Evolutionary conservation across 441 rosid species (phyloP), one percentile per base, ranked within the genome.

Genomic region (Brassica balearica): DNA sequence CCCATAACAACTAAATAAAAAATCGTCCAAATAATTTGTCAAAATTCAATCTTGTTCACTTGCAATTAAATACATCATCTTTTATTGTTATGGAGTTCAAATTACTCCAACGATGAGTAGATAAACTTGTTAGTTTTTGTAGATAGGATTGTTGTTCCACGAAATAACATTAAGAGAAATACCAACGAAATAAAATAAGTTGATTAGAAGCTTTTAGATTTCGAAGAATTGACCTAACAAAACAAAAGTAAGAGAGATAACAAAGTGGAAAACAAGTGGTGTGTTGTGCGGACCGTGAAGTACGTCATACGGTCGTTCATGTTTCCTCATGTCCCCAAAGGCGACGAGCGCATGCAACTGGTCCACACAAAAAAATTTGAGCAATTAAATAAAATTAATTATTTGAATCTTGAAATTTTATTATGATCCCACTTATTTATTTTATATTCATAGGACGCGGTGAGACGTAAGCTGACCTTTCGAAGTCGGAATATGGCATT

Each of bases 391-490:
- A 20, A 5, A 19, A 36, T 36, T 48, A 48, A 60, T 29, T 29
- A 29, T 29, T 29, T 29, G 34, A 29, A 29, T 29, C 34, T 29
- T 29, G 34, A 29, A 29, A 6, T 34, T 34, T 34, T 34, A 34
- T 48, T 34, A 6, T 29, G 56, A 65, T 43, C 34, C 76, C 79
- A 74, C 79, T 74, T 58, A 8, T 63, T 65, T 0, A 23, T 64
- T 25, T 43, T 38, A 36, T 69, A 25, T 63, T 60, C 19, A 27
- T 23, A 38, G 29, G 55, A 64, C 46, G 79, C 63, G 79, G 79
- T 74, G 79, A 73, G 41, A 79, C 76, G 82, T 70, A 12, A 34
- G 61, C 64, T 81, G 91, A 65, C 92, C 88, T 72, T 86, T 87
- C 72, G 74, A 66, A 77, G 68, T 25, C 77, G 75, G 75, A 85